Conservation (phyloP, 805 yeast genomes). For the Ogataea pini region DNA sequence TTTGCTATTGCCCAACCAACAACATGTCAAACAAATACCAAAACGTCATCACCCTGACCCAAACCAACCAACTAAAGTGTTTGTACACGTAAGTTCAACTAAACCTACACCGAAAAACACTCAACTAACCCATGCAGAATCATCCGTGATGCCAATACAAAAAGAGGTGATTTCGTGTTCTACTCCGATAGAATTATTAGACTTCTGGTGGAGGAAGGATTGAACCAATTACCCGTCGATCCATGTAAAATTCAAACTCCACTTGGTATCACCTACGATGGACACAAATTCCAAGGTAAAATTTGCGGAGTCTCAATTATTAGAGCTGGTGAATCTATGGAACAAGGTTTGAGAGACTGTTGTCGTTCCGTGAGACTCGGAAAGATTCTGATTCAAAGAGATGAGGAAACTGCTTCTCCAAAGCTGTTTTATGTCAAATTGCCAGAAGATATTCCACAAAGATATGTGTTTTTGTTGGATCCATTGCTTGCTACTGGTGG, state of each 20-base stretch:
- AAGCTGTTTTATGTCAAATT: constrained; percentile 89
- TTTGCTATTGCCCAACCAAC: too few species aligned
- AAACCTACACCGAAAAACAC: too few species aligned
- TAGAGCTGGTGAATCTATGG: constrained; percentile 99
- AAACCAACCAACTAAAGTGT: constrained; percentile 86
- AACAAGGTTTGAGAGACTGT: constrained; percentile 96
- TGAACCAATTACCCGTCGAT: constrained; percentile 90
- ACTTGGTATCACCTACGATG: constrained; percentile 68
- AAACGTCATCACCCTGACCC: constrained; percentile 74
- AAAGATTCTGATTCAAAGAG: constrained; percentile 94
- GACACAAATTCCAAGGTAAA: constrained; percentile 83
- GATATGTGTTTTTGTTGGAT: constrained; percentile 89
- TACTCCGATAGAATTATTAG: constrained; percentile 95
- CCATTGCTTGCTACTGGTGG: constrained; percentile 99
- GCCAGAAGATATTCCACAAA: constrained; percentile 85
- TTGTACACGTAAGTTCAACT: constrained; percentile 72
- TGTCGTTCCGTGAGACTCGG: constrained; percentile 96
- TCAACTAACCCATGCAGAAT: constrained; percentile 41
- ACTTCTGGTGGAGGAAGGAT: constrained; percentile 90
- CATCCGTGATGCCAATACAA: constrained; percentile 78
- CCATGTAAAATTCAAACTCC: constrained; percentile 70
- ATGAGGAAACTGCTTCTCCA: constrained; percentile 95
- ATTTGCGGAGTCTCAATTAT: constrained; percentile 98
- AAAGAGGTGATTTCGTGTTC: constrained; percentile 90
- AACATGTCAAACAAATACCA: constrained; percentile 25